A percentile compares a stretch with the other conserved stretches of the same genome.
phyloP scores from a whole-genome alignment of 805 yeast species.

The Candida gorgasii region DNA sequence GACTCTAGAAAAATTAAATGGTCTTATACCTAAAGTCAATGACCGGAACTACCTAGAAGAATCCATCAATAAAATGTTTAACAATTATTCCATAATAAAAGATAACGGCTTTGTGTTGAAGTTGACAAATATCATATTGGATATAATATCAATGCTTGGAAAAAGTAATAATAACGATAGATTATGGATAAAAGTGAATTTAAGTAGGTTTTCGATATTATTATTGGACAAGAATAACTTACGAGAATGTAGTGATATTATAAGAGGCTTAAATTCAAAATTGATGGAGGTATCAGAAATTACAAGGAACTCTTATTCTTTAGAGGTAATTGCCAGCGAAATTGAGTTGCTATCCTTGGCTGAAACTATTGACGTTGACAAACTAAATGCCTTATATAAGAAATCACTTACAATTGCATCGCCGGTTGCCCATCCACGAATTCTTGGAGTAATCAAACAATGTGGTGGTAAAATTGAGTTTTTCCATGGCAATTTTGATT shows the following conservation, averaged over 20 bases:
- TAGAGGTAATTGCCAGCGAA: slow-evolving; percentile 69
- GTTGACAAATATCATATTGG: slow-evolving; percentile 33
- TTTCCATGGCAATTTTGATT: slow-evolving; percentile 57
- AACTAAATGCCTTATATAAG: slow-evolving; percentile 50
- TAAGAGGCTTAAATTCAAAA: slow-evolving; percentile 37
- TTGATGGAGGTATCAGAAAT: slow-evolving; percentile 44
- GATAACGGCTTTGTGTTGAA: slow-evolving; percentile 29
- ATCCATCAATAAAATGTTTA: slow-evolving; percentile 36
- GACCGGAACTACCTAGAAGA: slow-evolving; percentile 41
- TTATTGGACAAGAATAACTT: slow-evolving; percentile 31
- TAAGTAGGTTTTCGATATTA: slow-evolving; percentile 44
- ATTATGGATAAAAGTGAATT: slow-evolving; percentile 48
- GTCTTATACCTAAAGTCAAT: slow-evolving; percentile 23
- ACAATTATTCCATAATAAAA: slow-evolving; percentile 30
- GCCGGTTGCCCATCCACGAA: slow-evolving; percentile 74
- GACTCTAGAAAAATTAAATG: slow-evolving; percentile 20
- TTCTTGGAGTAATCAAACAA: slow-evolving; percentile 73
- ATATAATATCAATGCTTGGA: slow-evolving; percentile 19
- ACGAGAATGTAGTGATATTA: slow-evolving; percentile 33
- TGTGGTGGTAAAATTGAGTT: slow-evolving; percentile 73
- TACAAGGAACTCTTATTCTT: slow-evolving; percentile 45
- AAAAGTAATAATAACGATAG: slow-evolving; percentile 34
- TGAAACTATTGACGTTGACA: slow-evolving; percentile 29
- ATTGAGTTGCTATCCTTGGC: slow-evolving; percentile 51
- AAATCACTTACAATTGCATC: slow-evolving; percentile 46